Percentiles rank a stretch among this genome's conserved stretches.
phyloP scores from a whole-genome alignment of 352 stramenopile genomes.

The Globisporangium lucens region DNA sequence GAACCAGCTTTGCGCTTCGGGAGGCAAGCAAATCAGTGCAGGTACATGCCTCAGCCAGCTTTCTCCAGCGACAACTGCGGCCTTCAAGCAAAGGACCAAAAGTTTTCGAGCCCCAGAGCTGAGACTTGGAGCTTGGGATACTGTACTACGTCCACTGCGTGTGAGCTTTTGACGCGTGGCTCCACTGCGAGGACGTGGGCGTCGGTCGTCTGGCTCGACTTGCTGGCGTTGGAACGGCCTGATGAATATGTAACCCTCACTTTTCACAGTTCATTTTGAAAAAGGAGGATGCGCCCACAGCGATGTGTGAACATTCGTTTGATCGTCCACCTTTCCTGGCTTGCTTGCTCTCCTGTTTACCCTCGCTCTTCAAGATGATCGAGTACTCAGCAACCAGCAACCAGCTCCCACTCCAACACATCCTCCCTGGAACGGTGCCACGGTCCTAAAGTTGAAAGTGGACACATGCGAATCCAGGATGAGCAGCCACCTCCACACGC shows the following conservation, averaged over 20 bases:
- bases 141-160: too few relatives aligned
- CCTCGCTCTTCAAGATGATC: neutral
- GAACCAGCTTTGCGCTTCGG: neutral
- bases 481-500: neutral
- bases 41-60: too few relatives aligned
- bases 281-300: neutral
- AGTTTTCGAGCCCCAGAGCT: too few relatives aligned
- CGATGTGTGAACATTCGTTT: neutral
- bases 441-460: neutral
- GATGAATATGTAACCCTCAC: neutral
- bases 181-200: too few relatives aligned
- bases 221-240: neutral
- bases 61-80: too few relatives aligned
- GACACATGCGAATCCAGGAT: neutral
- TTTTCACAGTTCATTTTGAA: neutral
- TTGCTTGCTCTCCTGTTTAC: too few relatives aligned
- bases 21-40: too few relatives aligned
- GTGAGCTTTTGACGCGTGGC: too few relatives aligned
- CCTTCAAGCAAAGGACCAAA: too few relatives aligned
- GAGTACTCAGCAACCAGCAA: neutral
- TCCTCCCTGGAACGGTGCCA: neutral
- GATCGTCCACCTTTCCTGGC: neutral
- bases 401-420: neutral
- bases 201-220: too few relatives aligned
- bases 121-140: too few relatives aligned